Conservation (phyloP, 345 rosid genomes). For the Geranium brycei region DNA sequence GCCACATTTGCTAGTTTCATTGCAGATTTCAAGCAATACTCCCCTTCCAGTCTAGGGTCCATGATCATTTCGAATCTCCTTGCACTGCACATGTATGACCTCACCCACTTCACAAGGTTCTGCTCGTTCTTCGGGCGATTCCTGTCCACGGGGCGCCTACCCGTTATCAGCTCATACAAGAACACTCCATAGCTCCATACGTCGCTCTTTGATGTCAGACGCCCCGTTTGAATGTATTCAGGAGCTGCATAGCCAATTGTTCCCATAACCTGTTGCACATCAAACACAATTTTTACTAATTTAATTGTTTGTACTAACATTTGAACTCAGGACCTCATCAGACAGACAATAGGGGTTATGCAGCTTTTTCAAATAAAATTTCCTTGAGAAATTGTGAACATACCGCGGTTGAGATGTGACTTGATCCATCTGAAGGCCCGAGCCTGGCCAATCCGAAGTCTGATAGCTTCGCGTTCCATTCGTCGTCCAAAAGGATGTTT, state of each 20-base stretch:
- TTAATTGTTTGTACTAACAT: too few species aligned
- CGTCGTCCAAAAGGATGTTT: conserved; percentile 72
- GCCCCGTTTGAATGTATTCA: conserved; percentile 77
- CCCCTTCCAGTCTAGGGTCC: conserved; percentile 75
- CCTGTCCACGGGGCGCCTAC: conserved; percentile 67
- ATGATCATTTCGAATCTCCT: conserved; percentile 59
- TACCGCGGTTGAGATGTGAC: conserved; percentile 93
- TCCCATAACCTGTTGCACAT: conserved; percentile 55
- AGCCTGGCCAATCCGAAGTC: conserved; percentile 89
- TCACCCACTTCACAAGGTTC: conserved; percentile 85
- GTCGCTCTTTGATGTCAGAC: conserved; percentile 65
- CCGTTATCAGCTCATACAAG: conserved; percentile 81
- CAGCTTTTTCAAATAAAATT: too few species aligned
- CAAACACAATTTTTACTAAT: too few species aligned
- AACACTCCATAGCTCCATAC: conserved; percentile 90
- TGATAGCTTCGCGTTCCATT: conserved; percentile 87
- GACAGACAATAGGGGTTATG: too few species aligned
- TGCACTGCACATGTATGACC: conserved; percentile 53
- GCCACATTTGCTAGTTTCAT: conserved; percentile 71
- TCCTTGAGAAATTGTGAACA: not conserved
- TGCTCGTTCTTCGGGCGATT: conserved; percentile 78
- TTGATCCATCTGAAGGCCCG: conserved; percentile 79
- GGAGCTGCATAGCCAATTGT: conserved; percentile 96
- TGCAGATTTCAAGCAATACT: conserved; percentile 46
- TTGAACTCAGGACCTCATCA: too few species aligned